A percentile compares a stretch with the other conserved stretches of the same genome.
These are phyloP conservation scores for Thielaviopsis cerberus DNA, from an alignment of 2,329 filamentous ascomycete genomes.

Conservation along the genomic window DNA sequence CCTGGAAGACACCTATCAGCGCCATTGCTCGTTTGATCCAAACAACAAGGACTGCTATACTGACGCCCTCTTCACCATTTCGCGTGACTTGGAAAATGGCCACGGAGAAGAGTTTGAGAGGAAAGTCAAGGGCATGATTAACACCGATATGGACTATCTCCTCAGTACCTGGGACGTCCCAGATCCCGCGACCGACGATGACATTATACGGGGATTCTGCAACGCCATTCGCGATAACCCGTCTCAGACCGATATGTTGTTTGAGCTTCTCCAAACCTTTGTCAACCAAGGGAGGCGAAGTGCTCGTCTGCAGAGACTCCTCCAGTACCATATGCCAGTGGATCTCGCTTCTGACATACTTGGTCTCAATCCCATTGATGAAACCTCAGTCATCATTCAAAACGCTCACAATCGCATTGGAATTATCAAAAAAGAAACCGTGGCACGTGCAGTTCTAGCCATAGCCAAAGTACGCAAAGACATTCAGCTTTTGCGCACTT, in stretches of 20 bases:
- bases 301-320: slow-evolving; percentile 9
- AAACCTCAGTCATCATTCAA: slow-evolving; percentile 4
- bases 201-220: slow-evolving; percentile 13
- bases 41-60: slow-evolving; percentile 11
- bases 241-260: slow-evolving; percentile 13
- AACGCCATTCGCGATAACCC: slow-evolving; percentile 14
- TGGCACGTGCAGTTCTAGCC: slow-evolving; percentile 17
- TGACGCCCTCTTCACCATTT: slow-evolving; percentile 11
- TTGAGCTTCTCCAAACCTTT: slow-evolving; percentile 14
- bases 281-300: slow-evolving; percentile 12
- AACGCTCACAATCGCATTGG: slow-evolving; percentile 9
- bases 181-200: slow-evolving; percentile 14
- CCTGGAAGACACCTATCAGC: slow-evolving; percentile 11
- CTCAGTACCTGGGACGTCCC: slow-evolving; percentile 12
- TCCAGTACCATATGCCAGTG: slow-evolving; percentile 10
- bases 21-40: slow-evolving; percentile 8
- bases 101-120: slow-evolving; percentile 10
- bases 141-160: slow-evolving; percentile 12
- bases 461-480: slow-evolving; percentile 16
- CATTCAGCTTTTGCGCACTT: slow-evolving; percentile 12
- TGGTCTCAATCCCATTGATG: slow-evolving; percentile 4
- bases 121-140: slow-evolving; percentile 9
- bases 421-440: slow-evolving; percentile 8
- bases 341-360: slow-evolving; percentile 11
- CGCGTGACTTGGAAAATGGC: slow-evolving; percentile 8